phyloP scores from a whole-genome alignment of 2,329 filamentous ascomycete genomes.

The Stagonosporopsis chrysanthemi region DNA sequence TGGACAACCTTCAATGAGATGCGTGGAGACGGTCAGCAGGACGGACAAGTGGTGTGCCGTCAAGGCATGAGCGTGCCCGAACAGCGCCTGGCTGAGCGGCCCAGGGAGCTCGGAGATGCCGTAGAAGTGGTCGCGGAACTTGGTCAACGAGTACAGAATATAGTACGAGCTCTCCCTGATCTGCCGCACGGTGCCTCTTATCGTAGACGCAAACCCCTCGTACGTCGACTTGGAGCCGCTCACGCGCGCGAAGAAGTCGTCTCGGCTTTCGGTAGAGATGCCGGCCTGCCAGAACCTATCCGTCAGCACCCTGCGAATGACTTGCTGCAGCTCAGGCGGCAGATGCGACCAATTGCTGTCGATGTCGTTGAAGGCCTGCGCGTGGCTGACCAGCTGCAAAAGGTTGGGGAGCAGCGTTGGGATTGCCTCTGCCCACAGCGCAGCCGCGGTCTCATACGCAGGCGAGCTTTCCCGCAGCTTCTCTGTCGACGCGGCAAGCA shows the following conservation, averaged over 20 bases:
- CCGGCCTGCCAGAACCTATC: slow-evolving; percentile 99
- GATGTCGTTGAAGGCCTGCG: slow-evolving; percentile 89
- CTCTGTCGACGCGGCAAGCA: slow-evolving; percentile 92
- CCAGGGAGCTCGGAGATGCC: slow-evolving; percentile 83
- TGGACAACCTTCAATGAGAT: slow-evolving; percentile 91
- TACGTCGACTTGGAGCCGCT: slow-evolving; percentile 86
- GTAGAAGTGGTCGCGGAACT: slow-evolving; percentile 87
- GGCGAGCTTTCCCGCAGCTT: slow-evolving; percentile 77
- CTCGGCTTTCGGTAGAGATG: slow-evolving; percentile 93
- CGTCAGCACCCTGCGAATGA: slow-evolving; percentile 84
- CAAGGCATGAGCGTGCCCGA: slow-evolving; percentile 80
- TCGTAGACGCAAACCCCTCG: slow-evolving; percentile 92
- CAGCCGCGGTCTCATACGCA: slow-evolving; percentile 76
- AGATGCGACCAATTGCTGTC: slow-evolving; percentile 78
- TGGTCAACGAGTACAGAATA: slow-evolving; percentile 91
- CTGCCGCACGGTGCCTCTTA: slow-evolving; percentile 85
- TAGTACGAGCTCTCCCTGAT: slow-evolving; percentile 94
- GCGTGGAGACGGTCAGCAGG: slow-evolving; percentile 86
- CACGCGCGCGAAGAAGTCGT: slow-evolving; percentile 94
- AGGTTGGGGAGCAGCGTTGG: slow-evolving; percentile 84
- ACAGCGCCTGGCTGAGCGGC: slow-evolving; percentile 83
- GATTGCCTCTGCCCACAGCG: slow-evolving; percentile 85
- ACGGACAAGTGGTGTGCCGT: slow-evolving; percentile 94
- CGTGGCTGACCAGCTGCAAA: slow-evolving; percentile 84
- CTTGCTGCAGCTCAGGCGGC: slow-evolving; percentile 74